Percentiles rank a stretch among this genome's conserved stretches.
These are phyloP conservation scores for Lablab purpureus DNA, from an alignment of 306 rosid genomes.

Conservation along the genomic window DNA sequence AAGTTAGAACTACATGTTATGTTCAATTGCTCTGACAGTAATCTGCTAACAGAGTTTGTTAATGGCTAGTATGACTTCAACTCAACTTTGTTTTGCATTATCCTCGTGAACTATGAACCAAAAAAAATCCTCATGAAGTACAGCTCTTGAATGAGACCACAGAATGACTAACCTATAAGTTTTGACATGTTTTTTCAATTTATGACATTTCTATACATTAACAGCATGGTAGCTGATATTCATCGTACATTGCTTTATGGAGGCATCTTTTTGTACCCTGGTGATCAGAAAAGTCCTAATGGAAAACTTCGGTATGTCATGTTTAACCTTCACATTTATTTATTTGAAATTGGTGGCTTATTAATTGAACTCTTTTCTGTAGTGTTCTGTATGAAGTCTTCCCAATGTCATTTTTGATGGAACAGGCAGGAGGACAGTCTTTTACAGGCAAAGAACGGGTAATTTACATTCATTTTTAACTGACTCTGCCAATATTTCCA, in stretches of 20 bases:
- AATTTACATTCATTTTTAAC: not conserved
- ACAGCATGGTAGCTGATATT: constrained; percentile 99
- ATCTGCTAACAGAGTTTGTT: not conserved
- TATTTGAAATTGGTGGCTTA: constrained; percentile 18
- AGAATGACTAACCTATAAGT: not conserved
- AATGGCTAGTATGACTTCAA: not conserved
- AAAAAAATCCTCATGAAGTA: not conserved
- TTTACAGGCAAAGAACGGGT: constrained; percentile 94
- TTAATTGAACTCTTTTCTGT: constrained; percentile 18
- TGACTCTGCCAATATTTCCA: not conserved
- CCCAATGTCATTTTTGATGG: constrained; percentile 97
- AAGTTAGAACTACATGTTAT: not conserved
- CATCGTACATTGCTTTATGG: constrained; percentile 99
- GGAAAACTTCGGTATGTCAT: constrained; percentile 91
- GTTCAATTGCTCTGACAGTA: not conserved
- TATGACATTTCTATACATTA: constrained; percentile 32
- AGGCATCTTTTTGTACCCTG: constrained; percentile 96
- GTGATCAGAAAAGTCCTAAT: constrained; percentile 93
- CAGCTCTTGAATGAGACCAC: not conserved
- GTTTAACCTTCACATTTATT: not conserved
- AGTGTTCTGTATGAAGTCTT: constrained; percentile 96
- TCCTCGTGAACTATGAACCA: not conserved
- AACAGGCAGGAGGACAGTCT: constrained; percentile 96
- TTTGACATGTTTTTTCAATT: not conserved
- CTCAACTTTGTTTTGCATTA: not conserved